A percentile compares a stretch with the other conserved stretches of the same genome.
Evolutionary conservation across 1,284 basidiomycete species (phyloP).

Genomic region (Rhodotorula sp.): DNA sequence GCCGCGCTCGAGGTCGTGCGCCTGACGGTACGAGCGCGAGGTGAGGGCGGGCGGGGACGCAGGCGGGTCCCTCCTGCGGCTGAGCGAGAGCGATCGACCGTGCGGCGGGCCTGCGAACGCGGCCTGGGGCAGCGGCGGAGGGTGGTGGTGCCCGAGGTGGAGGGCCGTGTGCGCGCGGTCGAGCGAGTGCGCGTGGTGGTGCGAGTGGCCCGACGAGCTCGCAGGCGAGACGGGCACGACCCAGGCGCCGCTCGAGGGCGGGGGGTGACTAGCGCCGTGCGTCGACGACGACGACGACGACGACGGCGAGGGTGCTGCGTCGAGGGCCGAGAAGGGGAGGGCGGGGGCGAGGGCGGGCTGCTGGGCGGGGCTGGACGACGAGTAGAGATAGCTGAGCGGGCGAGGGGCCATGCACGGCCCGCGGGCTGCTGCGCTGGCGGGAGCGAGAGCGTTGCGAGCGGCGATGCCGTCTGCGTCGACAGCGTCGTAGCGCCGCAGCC

Average conservation of each 20-base stretch:
- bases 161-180: not conserved
- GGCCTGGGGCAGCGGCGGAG: not conserved
- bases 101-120: not conserved
- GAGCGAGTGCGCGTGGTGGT: not conserved
- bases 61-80: not conserved
- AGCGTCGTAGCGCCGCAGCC: too few relatives aligned
- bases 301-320: not conserved
- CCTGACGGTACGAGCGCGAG: not conserved
- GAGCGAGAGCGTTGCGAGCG: not conserved
- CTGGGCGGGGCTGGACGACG: not conserved
- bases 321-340: too few relatives aligned
- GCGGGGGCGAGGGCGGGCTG: not conserved
- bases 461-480: too few relatives aligned
- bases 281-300: not conserved
- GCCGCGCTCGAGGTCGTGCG: not conserved
- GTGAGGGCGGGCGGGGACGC: not conserved
- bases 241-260: not conserved
- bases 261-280: not conserved
- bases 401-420: slow-evolving; percentile 1
- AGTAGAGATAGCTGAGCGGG: not conserved
- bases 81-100: not conserved
- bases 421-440: too few relatives aligned
- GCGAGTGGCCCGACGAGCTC: not conserved
- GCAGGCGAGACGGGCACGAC: not conserved
- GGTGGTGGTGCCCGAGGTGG: not conserved